These are phyloP conservation scores for Leucocoprinus leucothites DNA, from an alignment of 768 basidiomycete genomes.

Conservation along the genomic window DNA sequence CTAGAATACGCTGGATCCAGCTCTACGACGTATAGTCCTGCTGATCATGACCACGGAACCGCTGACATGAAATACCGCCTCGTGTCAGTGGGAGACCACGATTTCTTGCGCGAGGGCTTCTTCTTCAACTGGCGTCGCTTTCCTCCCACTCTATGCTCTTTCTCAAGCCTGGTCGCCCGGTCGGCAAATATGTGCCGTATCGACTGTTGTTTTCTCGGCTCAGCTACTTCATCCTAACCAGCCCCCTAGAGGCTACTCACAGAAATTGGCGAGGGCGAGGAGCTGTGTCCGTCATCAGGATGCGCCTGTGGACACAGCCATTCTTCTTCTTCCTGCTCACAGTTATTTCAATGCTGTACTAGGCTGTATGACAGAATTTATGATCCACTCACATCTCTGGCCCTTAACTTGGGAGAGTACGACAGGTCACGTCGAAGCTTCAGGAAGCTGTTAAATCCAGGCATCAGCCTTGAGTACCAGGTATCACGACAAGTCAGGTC, in stretches of 20 bases:
- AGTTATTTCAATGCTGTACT: background rate
- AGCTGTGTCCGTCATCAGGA: background rate
- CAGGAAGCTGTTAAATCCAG: background rate
- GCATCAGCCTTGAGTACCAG: background rate
- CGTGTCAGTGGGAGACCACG: background rate
- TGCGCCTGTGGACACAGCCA: background rate
- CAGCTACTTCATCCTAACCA: background rate
- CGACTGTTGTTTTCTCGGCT: background rate
- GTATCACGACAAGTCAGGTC: too few relatives aligned
- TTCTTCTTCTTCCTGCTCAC: slow-evolving; percentile 7
- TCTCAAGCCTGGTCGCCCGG: background rate
- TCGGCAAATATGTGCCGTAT: background rate
- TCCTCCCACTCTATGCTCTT: background rate
- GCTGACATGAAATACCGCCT: background rate
- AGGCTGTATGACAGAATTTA: too few relatives aligned
- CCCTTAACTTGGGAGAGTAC: background rate
- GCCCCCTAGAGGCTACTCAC: background rate
- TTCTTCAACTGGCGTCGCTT: slow-evolving; percentile 2
- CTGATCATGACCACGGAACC: background rate
- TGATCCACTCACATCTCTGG: slow-evolving; percentile 1
- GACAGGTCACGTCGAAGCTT: background rate
- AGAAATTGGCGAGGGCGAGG: background rate
- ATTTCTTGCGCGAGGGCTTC: slow-evolving; percentile 1
- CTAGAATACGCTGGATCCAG: too few relatives aligned
- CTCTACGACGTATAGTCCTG: background rate